A percentile compares a stretch with the other conserved stretches of the same genome.
Conservation (phyloP, 495 filamentous ascomycete species). For the Penicillium ucsense region DNA sequence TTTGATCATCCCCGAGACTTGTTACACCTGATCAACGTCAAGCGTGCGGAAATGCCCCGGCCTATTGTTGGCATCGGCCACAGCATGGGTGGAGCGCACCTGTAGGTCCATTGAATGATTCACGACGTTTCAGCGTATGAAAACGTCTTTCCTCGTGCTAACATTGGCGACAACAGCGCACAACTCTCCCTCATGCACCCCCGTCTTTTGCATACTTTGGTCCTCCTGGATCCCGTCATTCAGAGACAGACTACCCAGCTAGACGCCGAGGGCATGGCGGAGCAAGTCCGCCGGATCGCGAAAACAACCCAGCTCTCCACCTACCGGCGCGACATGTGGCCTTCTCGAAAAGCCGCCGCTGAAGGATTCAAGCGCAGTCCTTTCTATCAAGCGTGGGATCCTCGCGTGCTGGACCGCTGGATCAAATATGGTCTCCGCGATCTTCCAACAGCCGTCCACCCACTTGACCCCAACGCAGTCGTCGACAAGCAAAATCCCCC, state of each 20-base stretch:
- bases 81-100: slow-evolving; percentile 71
- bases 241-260: slow-evolving; percentile 41
- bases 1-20: slow-evolving; percentile 80
- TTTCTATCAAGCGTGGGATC: slow-evolving; percentile 71
- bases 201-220: slow-evolving; percentile 63
- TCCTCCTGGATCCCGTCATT: slow-evolving; percentile 76
- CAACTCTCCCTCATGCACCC: slow-evolving; percentile 67
- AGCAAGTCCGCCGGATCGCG: slow-evolving; percentile 20
- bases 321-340: slow-evolving; percentile 63
- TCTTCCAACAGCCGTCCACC: slow-evolving; percentile 50
- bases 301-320: slow-evolving; percentile 45
- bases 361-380: slow-evolving; percentile 47
- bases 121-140: no score
- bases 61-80: slow-evolving; percentile 88
- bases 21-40: slow-evolving; percentile 75
- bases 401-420: slow-evolving; percentile 59
- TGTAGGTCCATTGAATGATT: slow-evolving; percentile 20
- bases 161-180: slow-evolving; percentile 12
- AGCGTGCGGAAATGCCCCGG: slow-evolving; percentile 72
- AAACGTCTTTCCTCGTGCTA: no score
- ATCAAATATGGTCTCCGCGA: slow-evolving; percentile 54
- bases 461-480: slow-evolving; percentile 17
- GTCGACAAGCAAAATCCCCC: slow-evolving; percentile 23
- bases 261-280: slow-evolving; percentile 15
- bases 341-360: slow-evolving; percentile 49